These are phyloP conservation scores for Trichophyton equinum DNA, from an alignment of 2,329 filamentous ascomycete genomes.

Conservation along the genomic window DNA sequence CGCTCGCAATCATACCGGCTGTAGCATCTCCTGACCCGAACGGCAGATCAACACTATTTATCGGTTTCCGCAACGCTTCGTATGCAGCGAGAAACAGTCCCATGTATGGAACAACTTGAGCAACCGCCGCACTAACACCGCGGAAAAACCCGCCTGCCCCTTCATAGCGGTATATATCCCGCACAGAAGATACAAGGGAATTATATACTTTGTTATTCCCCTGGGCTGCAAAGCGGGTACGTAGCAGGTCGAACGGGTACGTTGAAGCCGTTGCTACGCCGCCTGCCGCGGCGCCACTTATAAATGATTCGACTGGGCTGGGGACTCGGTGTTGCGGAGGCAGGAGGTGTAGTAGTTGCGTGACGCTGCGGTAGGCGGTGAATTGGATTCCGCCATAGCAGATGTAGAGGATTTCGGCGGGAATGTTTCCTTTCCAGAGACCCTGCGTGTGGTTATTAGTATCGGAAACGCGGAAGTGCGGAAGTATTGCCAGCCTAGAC, in stretches of 20 bases:
- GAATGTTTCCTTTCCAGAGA: constrained; percentile 96
- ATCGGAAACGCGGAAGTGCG: neutral
- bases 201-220: constrained; percentile 67
- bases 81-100: constrained; percentile 89
- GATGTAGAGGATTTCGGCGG: constrained; percentile 87
- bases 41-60: constrained; percentile 46
- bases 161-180: constrained; percentile 62
- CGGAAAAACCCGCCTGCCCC: constrained; percentile 74
- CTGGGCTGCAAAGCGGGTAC: constrained; percentile 94
- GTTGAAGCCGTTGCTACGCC: constrained; percentile 69
- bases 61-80: constrained; percentile 55
- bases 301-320: constrained; percentile 60
- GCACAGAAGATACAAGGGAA: constrained; percentile 55
- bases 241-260: constrained; percentile 84
- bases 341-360: constrained; percentile 50
- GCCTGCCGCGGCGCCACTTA: constrained; percentile 71
- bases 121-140: constrained; percentile 66
- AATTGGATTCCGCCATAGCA: constrained; percentile 86
- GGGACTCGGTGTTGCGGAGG: constrained; percentile 42
- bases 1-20: constrained; percentile 66
- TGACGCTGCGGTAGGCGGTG: constrained; percentile 66
- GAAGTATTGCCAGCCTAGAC: constrained; percentile 9
- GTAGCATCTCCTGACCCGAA: constrained; percentile 72
- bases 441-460: constrained; percentile 29
- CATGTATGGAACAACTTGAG: constrained; percentile 92